Conservation (phyloP, 345 rosid species). For the Lumnitzera littorea region DNA sequence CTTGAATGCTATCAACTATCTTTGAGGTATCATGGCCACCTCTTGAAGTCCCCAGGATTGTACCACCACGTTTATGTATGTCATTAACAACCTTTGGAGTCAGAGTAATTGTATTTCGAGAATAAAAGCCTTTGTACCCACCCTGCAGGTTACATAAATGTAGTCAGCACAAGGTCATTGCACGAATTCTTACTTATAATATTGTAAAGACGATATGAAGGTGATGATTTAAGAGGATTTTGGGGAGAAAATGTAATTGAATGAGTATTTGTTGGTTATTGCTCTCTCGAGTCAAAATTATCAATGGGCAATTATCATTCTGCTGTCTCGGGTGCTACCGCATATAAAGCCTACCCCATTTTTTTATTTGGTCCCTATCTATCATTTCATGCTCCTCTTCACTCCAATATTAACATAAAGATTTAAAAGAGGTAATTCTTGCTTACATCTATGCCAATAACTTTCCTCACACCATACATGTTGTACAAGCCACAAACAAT, state of each 20-base stretch:
- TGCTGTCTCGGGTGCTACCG: too few species aligned
- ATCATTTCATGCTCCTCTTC: background rate
- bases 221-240: too few species aligned
- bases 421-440: background rate
- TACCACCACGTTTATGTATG: slow-evolving; percentile 92
- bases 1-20: slow-evolving; percentile 95
- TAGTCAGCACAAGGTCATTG: background rate
- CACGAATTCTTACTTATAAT: background rate
- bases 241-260: too few species aligned
- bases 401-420: background rate
- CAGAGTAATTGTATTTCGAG: slow-evolving; percentile 60
- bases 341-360: too few species aligned
- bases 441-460: slow-evolving; percentile 81
- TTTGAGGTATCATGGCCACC: slow-evolving; percentile 83
- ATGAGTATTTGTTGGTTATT: too few species aligned
- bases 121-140: slow-evolving; percentile 89
- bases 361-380: background rate
- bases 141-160: slow-evolving; percentile 37
- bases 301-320: too few species aligned
- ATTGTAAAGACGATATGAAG: too few species aligned
- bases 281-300: too few species aligned
- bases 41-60: slow-evolving; percentile 75
- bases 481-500: slow-evolving; percentile 60
- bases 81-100: slow-evolving; percentile 70
- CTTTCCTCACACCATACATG: slow-evolving; percentile 78